Percentiles rank a stretch among this genome's conserved stretches.
Evolutionary conservation across 1,284 basidiomycete species (phyloP).

Genomic region (Microbotryum scabiosae): DNA sequence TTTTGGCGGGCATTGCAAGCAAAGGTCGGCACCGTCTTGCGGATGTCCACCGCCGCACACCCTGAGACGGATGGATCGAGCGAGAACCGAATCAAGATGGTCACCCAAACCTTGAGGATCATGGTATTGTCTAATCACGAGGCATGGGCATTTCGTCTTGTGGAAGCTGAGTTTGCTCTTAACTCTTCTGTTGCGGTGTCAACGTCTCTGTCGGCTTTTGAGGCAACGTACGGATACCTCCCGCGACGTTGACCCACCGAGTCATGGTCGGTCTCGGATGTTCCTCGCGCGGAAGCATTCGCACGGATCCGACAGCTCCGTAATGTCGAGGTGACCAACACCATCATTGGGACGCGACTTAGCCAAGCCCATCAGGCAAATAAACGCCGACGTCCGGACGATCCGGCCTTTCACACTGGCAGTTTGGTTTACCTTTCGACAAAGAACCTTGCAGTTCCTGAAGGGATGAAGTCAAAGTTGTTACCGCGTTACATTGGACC

Average conservation of each 20-base stretch:
- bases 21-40: slow-evolving; percentile 40
- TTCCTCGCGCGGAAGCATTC: background rate
- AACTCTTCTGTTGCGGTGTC: background rate
- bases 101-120: slow-evolving; percentile 24
- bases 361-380: too few relatives aligned
- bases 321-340: too few relatives aligned
- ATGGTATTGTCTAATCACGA: slow-evolving; percentile 20
- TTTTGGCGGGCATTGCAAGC: slow-evolving; percentile 45
- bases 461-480: too few relatives aligned
- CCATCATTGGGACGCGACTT: too few relatives aligned
- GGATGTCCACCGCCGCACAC: slow-evolving; percentile 34
- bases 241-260: background rate
- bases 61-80: slow-evolving; percentile 34
- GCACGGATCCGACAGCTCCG: background rate
- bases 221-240: slow-evolving; percentile 4
- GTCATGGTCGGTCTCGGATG: background rate
- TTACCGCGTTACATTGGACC: too few relatives aligned
- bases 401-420: too few relatives aligned
- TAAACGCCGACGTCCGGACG: too few relatives aligned
- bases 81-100: slow-evolving; percentile 30
- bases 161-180: slow-evolving; percentile 2
- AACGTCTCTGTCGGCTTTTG: slow-evolving; percentile 2
- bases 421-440: too few relatives aligned
- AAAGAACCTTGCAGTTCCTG: too few relatives aligned
- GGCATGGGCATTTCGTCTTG: slow-evolving; percentile 8